Base-by-base conservation (phyloP, 495 filamentous ascomycete genomes). In the Halenospora varia region DNA sequence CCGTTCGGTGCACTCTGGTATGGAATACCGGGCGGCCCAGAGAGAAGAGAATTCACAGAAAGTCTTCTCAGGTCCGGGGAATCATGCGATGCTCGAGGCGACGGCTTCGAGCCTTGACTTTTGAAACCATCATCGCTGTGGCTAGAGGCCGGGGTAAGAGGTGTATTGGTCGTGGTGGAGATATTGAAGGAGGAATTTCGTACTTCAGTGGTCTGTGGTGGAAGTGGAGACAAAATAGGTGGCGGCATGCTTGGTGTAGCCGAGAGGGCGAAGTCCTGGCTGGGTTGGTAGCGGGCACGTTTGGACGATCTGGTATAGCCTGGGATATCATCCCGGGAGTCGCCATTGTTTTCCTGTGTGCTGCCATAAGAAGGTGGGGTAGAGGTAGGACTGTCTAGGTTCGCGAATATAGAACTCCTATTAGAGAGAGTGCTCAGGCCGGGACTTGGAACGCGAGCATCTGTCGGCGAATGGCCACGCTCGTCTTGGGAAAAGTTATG, bases 11-110 rank as follows among this genome's bases (percentile, higher is more conserved):
- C 39, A 51, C 44, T 45, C 22, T 60, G 44, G 23, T 46, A 56
- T 20, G 52, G 20, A 3, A 56, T 59, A 15, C 62, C 68, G 25
- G 63, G 59, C 10, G 66, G 64, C 13, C 61, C 66, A 40, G 75
- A 74, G 0, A 78, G 63, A 39, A 78, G 59, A 0, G 73, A 76
- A 35, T 66, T 68, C 10, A 78, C 71, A 18, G 75, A 75, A 10
- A 78, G 58, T 23, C 73, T 66, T n/a, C 69, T 70, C 15, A 65
- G 29, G 44, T 69, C 66, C 10, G 62, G 60, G 44, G 68, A 69
- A 8, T 65, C 67, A 56, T 65, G 66, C 1, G 53, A 11, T 6
- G 10, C 20, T 20, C 57, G 42, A 40, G 59, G 52, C 23, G 59
- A 57, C 20, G 53, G 39, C 19, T 62, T 66, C 13, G 60, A 13